Conservation (phyloP, 2,329 filamentous ascomycete genomes). For the Verticillium zaregamsianum region DNA sequence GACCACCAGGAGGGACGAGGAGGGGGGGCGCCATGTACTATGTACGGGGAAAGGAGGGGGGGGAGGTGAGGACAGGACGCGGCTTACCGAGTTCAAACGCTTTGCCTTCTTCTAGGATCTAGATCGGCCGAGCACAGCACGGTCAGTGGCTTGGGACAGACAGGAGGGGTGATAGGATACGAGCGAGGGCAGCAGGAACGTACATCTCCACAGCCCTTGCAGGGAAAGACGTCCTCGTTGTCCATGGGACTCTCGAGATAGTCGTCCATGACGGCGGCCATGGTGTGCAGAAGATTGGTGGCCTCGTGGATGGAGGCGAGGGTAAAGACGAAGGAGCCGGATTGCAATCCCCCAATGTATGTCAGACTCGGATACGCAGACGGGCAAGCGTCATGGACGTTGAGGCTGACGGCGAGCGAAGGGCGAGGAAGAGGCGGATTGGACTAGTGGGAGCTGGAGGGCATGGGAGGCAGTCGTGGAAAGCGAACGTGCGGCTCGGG, state of each 20-base stretch:
- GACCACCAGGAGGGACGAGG: neutral
- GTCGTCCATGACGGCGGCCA: slow-evolving; percentile 52
- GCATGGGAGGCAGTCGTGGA: neutral
- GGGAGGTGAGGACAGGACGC: slow-evolving; percentile 26
- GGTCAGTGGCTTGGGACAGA: neutral
- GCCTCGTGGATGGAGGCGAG: slow-evolving; percentile 4
- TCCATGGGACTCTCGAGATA: slow-evolving; percentile 66
- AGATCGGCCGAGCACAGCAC: slow-evolving; percentile 13
- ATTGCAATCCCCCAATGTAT: neutral
- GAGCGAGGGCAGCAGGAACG: neutral
- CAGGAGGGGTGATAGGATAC: neutral
- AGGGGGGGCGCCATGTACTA: neutral
- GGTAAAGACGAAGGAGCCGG: neutral
- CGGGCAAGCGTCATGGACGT: slow-evolving; percentile 8
- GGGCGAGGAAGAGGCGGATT: neutral
- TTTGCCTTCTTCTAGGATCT: slow-evolving; percentile 98
- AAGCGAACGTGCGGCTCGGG: neutral
- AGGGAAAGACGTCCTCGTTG: slow-evolving; percentile 78
- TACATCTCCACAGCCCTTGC: slow-evolving; percentile 92
- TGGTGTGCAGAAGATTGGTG: slow-evolving; percentile 19
- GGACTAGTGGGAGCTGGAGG: slow-evolving; percentile 4
- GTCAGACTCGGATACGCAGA: neutral
- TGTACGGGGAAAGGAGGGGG: slow-evolving; percentile 1
- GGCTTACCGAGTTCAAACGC: slow-evolving; percentile 89
- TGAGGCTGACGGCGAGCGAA: neutral